Percentiles rank a stretch among this genome's conserved stretches.
Evolutionary conservation across 2,329 filamentous ascomycete genomes (phyloP).

Genomic region (Botrytis fragariae): DNA sequence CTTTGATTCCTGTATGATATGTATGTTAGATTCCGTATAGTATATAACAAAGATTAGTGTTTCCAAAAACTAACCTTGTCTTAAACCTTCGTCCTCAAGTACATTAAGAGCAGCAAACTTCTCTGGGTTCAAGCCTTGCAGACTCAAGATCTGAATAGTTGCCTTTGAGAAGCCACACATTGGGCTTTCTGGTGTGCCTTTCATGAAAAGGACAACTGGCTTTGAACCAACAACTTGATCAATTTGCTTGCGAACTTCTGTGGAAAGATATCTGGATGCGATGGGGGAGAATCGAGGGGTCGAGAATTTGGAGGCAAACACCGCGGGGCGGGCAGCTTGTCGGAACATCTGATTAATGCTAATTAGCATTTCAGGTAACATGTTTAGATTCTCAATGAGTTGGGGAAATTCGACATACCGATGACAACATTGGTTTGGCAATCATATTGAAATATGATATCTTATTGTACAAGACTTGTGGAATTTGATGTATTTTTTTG

Average conservation of each 20-base stretch:
- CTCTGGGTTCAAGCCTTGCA: conserved; percentile 90
- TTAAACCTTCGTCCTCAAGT: conserved; percentile 82
- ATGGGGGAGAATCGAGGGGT: conserved; percentile 34
- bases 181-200: conserved; percentile 92
- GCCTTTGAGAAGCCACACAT: conserved; percentile 97
- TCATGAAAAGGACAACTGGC: conserved; percentile 98
- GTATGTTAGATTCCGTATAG: not conserved
- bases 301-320: conserved; percentile 33
- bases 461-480: not conserved
- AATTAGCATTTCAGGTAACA: conserved; percentile 18
- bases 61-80: conserved; percentile 59
- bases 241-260: conserved; percentile 77
- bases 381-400: no score
- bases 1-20: conserved; percentile 75
- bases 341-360: conserved; percentile 43
- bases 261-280: conserved; percentile 66
- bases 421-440: conserved; percentile 34
- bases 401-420: conserved; percentile 25
- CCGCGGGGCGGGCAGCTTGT: conserved; percentile 43
- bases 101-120: conserved; percentile 99
- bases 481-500: conserved; percentile 13
- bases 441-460: conserved; percentile 30
- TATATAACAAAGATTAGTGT: not conserved
- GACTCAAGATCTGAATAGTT: conserved; percentile 87
- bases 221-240: conserved; percentile 85